Conservation (phyloP, 371 early-diverging fungal species). For the Lichtheimia corymbifera region DNA sequence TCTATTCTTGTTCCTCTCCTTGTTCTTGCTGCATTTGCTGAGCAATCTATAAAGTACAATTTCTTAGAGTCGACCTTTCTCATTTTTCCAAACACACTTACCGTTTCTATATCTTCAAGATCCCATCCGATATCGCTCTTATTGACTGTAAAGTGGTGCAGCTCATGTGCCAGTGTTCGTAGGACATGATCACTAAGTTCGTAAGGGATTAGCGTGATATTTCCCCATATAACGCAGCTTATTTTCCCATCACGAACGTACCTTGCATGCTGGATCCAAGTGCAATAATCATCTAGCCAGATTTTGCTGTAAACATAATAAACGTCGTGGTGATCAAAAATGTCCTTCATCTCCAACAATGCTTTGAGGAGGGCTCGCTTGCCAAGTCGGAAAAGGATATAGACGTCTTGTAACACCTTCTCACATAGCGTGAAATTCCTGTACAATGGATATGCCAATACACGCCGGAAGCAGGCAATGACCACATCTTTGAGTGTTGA, state of each 20-base stretch:
- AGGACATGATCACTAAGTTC: constrained; percentile 65
- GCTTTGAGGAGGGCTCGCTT: constrained; percentile 79
- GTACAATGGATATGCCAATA: constrained; percentile 85
- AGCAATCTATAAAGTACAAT: constrained; percentile 7
- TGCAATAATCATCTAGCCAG: constrained; percentile 92
- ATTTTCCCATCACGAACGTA: constrained; percentile 17
- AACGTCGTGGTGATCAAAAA: constrained; percentile 85
- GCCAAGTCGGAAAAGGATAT: constrained; percentile 82
- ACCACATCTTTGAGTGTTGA: constrained; percentile 63
- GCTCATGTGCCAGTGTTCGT: constrained; percentile 74
- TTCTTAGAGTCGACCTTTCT: not conserved
- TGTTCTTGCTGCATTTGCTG: constrained; percentile 11
- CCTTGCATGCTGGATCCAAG: constrained; percentile 90
- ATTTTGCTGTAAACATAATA: constrained; percentile 86
- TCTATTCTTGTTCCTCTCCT: constrained; percentile 6
- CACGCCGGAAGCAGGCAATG: constrained; percentile 71
- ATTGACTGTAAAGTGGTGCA: constrained; percentile 69
- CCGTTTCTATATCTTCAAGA: constrained; percentile 73
- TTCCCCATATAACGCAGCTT: not conserved
- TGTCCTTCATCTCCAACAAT: constrained; percentile 72
- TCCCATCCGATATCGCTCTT: constrained; percentile 76
- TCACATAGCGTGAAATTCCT: constrained; percentile 74
- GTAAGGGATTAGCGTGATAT: not conserved
- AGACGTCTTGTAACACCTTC: constrained; percentile 78
- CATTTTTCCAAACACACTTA: constrained; percentile 9